Evolutionary conservation across 1,139 yeast genomes (phyloP).

Genomic region (Saccharomycopsis hybrid): DNA sequence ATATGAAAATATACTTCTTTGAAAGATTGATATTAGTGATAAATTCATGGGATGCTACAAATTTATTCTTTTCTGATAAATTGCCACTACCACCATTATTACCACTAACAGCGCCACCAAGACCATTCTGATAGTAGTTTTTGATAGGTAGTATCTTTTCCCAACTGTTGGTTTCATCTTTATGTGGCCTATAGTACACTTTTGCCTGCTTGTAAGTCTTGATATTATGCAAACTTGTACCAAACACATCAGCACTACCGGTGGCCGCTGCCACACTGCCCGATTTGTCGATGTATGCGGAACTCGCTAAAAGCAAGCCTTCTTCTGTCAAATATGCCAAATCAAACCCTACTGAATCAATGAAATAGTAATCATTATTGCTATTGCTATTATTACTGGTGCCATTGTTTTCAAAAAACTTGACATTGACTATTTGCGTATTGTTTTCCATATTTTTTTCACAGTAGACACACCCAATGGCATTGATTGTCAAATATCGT

Average conservation of each 20-base stretch:
- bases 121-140: slow-evolving; percentile 24
- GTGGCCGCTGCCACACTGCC: slow-evolving; percentile 1
- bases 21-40: slow-evolving; percentile 49
- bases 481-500: slow-evolving; percentile 75
- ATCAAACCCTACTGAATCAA: slow-evolving; percentile 66
- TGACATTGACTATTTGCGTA: slow-evolving; percentile 64
- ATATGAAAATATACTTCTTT: slow-evolving; percentile 41
- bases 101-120: slow-evolving; percentile 25
- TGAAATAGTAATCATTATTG: slow-evolving; percentile 78
- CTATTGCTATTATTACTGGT: slow-evolving; percentile 45
- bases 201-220: slow-evolving; percentile 19
- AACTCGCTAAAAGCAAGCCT: slow-evolving; percentile 60
- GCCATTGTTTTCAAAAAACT: slow-evolving; percentile 57
- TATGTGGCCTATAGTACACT: slow-evolving; percentile 40
- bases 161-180: slow-evolving; percentile 29
- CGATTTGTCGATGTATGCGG: slow-evolving; percentile 29
- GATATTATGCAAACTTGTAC: slow-evolving; percentile 9
- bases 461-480: slow-evolving; percentile 38
- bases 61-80: slow-evolving; percentile 30
- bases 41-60: slow-evolving; percentile 32
- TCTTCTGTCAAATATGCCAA: slow-evolving; percentile 64
- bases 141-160: slow-evolving; percentile 29
- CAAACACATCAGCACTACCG: slow-evolving; percentile 12
- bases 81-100: slow-evolving; percentile 22
- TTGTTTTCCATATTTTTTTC: slow-evolving; percentile 37